Base-by-base conservation (phyloP, 1,284 basidiomycete species). In the Rhodotorula sp. region DNA sequence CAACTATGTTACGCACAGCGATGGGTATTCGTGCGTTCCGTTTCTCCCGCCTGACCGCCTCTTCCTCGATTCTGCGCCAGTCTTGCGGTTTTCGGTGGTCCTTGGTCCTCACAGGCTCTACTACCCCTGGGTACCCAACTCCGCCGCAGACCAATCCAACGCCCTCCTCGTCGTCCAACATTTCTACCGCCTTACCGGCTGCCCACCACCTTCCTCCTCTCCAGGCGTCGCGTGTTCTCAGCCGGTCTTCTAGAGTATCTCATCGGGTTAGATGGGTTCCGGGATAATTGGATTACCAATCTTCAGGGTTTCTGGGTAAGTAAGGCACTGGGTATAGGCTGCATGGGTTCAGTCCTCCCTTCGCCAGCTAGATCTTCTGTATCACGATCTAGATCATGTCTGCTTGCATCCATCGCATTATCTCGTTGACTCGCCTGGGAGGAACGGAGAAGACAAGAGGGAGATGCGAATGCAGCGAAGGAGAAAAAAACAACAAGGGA, bases 91-190 rank as follows among this genome's bases (percentile, higher is more conserved):
- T n/a, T n/a, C n/a, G n/a, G n/a, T n/a, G n/a, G n/a, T n/a, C n/a
- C n/a, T n/a, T n/a, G n/a, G 22, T 34, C 13, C 11, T 26, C n/a
- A 59, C 62, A 37, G 64, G 26, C 20, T 65, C 16, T 71, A 74
- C 62, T 74, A 72, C 54, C 72, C 72, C 15, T 66, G 70, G 61
- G 72, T 70, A 11, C 40, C 40, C 48, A 73, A 68, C 62, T 40
- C 37, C 16, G 48, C 30, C 13, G 62, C 46, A 6, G 54, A 67
- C 30, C 63, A 62, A 11, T 57, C 50, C 26, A 69, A 69, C 26
- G 67, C 70, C 30, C 68, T 61, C 57, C 52, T 51, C 22, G 57
- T 63, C 55, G 64, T 61, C 2, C 64, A 65, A 22, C 62, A 57
- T 26, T 64, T 48, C 53, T 59, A 64, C 64, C 55, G 68, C 9